Conservation (phyloP, 2,329 filamentous ascomycete species). For the Orbilia oligospora region DNA sequence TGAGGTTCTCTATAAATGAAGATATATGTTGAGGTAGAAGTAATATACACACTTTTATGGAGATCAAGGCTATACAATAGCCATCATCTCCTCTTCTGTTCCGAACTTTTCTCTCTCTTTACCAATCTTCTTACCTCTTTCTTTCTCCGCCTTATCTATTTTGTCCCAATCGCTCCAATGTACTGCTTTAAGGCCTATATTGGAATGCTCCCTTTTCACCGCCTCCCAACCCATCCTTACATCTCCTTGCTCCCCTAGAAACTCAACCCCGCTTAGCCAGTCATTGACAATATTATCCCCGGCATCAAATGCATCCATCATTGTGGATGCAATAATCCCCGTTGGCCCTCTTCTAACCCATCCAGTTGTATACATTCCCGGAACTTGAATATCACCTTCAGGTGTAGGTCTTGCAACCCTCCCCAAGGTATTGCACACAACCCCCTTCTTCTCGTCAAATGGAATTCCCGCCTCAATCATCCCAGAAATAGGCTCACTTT, state of each 20-base stretch:
- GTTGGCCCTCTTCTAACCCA: slow-evolving; percentile 97
- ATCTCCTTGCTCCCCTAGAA: slow-evolving; percentile 64
- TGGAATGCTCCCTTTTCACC: slow-evolving; percentile 74
- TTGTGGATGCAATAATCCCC: slow-evolving; percentile 94
- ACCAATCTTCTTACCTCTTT: slow-evolving; percentile 76
- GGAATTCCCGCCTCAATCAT: slow-evolving; percentile 80
- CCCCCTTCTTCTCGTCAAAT: slow-evolving; percentile 81
- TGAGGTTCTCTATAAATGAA: slow-evolving; percentile 60
- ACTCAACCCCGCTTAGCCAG: slow-evolving; percentile 70
- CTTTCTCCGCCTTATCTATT: slow-evolving; percentile 84
- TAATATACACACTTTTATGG: slow-evolving; percentile 1
- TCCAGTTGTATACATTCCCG: slow-evolving; percentile 90
- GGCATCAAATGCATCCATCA: slow-evolving; percentile 93
- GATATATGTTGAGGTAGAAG: slow-evolving; percentile 7
- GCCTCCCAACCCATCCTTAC: slow-evolving; percentile 81
- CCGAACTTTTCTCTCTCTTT: slow-evolving; percentile 82
- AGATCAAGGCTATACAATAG: slow-evolving; percentile 60
- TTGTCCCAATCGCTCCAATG: slow-evolving; percentile 87
- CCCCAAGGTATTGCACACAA: slow-evolving; percentile 88
- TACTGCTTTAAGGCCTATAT: slow-evolving; percentile 75
- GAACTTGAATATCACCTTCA: slow-evolving; percentile 70
- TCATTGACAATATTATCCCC: slow-evolving; percentile 87
- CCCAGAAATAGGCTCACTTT: slow-evolving; percentile 81
- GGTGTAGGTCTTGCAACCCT: slow-evolving; percentile 72
- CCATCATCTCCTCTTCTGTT: slow-evolving; percentile 63